Evolutionary conservation across 2,329 filamentous ascomycete species (phyloP), one percentile per base, ranked within the genome.

Genomic region (Pseudocercospora fuligena): DNA sequence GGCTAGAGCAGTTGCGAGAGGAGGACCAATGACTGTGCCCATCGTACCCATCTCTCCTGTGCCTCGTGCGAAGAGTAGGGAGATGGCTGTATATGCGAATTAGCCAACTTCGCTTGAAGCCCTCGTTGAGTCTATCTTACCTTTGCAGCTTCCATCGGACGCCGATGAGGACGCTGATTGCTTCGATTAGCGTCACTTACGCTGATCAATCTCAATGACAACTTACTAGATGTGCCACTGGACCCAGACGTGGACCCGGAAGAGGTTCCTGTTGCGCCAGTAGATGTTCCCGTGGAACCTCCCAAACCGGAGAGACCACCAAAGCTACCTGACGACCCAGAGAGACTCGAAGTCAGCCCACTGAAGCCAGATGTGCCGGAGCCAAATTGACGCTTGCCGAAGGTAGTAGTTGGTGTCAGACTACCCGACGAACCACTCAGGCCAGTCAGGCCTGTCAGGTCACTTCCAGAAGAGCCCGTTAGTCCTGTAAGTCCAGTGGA

Each of bases 1-100:
- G 8, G 53, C 64, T 7, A 74, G 70, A 16, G 66, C 70, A 19
- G 27, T 67, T 12, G 66, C 63, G 11, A 74, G 66, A 60, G 66
- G 67, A 43, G 72, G 71, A 16, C 69, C 69, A 27, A 69, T 61
- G 49, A 70, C 58, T 23, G 75, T 75, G 14, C 86, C 86, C 62
- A 88, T 82, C 67, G 86, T 87, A 43, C 84, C 85, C 0, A 68
- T 43, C 72, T 87, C 84, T 3, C 80, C 82, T 7, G 86, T 87
- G 9, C 86, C 86, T n/a, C 86, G 82, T n/a, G 86, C 86, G 69
- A 86, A 88, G 70, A 88, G 82, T 58, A 87, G 76, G 2, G 85
- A 87, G 67, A 85, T 80, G 25, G 78, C 74, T 63, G 14, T 21
- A 1, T 2, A n/a, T 1, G 19, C 5, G n/a, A 33, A 31, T 33